Evolutionary conservation across 228 moss, liverwort and hornwort genomes (phyloP).

Genomic region (Sphagnum magellanicum): DNA sequence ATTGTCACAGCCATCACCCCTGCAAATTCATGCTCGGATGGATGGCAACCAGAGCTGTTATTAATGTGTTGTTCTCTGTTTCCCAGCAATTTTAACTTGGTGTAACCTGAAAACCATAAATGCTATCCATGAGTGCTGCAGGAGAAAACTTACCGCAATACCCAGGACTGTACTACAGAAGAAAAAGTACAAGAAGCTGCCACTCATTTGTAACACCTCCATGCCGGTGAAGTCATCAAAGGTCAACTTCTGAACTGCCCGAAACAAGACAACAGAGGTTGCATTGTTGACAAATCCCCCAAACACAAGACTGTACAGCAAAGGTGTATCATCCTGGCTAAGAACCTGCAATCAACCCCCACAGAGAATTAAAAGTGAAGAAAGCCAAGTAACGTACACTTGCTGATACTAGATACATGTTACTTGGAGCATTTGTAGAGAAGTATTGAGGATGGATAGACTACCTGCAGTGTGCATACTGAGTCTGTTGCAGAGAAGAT

Average conservation of each 20-base stretch:
- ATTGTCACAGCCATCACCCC: no score
- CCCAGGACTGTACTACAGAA: slow-evolving; percentile 63
- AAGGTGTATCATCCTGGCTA: slow-evolving; percentile 61
- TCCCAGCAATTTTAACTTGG: no score
- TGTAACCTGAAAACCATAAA: no score
- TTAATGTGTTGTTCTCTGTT: no score
- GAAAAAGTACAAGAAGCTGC: slow-evolving; percentile 66
- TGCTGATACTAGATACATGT: neutral
- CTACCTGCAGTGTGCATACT: slow-evolving; percentile 51
- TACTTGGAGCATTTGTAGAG: neutral
- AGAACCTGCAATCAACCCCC: slow-evolving; percentile 42
- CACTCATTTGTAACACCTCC: slow-evolving; percentile 33
- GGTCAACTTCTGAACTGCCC: slow-evolving; percentile 62
- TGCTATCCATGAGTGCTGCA: neutral
- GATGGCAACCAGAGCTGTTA: no score
- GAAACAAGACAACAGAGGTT: slow-evolving; percentile 75
- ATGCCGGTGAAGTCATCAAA: slow-evolving; percentile 43
- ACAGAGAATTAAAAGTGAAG: neutral
- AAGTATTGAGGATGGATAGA: neutral
- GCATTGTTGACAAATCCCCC: slow-evolving; percentile 87
- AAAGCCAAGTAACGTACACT: neutral
- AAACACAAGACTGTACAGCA: slow-evolving; percentile 80
- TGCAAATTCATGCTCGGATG: no score
- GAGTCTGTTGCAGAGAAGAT: slow-evolving; percentile 85
- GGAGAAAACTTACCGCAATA: slow-evolving; percentile 17